phyloP scores from a whole-genome alignment of 2,329 filamentous ascomycete species.

The Colletotrichum orbiculare region DNA sequence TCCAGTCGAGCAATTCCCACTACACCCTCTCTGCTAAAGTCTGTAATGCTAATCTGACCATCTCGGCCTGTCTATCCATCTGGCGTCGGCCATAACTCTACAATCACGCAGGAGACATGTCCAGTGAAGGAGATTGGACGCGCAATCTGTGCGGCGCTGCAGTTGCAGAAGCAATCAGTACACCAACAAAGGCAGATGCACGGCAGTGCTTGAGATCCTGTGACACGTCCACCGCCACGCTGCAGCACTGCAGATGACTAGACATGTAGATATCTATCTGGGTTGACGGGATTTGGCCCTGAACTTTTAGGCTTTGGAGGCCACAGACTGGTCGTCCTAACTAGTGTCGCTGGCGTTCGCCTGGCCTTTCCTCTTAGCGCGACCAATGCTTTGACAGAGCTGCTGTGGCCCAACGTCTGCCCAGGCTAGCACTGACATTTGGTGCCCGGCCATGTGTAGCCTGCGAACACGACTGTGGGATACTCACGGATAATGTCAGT shows the following conservation, averaged over 20 bases:
- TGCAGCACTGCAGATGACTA: neutral
- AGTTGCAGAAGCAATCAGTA: neutral
- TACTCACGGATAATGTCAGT: too few species aligned
- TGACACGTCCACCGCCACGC: conserved; percentile 4
- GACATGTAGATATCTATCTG: too few species aligned
- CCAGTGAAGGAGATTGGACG: conserved; percentile 18
- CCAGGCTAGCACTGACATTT: conserved; percentile 3
- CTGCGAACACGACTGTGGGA: too few species aligned
- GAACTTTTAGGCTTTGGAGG: neutral
- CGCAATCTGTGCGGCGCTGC: conserved; percentile 32
- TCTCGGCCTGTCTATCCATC: neutral
- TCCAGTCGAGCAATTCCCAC: too few species aligned
- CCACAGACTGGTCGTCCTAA: neutral
- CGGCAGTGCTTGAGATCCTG: neutral
- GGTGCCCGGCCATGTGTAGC: too few species aligned
- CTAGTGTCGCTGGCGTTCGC: conserved; percentile 1
- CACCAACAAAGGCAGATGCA: too few species aligned
- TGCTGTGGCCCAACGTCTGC: conserved; percentile 11
- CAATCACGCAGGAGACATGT: neutral
- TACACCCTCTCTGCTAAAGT: too few species aligned
- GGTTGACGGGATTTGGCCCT: neutral
- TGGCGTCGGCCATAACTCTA: neutral
- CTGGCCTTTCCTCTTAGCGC: conserved; percentile 13
- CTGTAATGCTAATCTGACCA: neutral
- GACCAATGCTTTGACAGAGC: conserved; percentile 11